Evolutionary conservation across 768 basidiomycete species (phyloP), one percentile per base, ranked within the genome.

Genomic region (Cubamyces sp.): DNA sequence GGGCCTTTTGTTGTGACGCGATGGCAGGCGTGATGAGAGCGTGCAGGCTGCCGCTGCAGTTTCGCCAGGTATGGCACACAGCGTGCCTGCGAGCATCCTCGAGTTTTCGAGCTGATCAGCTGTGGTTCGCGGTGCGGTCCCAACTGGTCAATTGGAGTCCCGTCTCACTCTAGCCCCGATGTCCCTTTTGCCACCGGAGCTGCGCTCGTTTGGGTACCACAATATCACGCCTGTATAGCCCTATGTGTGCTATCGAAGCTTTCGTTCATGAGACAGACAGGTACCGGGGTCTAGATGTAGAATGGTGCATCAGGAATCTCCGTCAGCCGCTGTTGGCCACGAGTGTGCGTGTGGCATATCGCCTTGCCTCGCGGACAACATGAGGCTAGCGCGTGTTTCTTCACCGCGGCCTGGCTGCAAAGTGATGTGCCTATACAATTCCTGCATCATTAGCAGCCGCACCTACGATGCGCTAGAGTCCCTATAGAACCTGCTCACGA

Each of bases 301-400:
- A 43, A 43, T 30, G n/a, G 19, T 21, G 8, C 46, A 48, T 48
- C 56, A 40, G 3, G 56, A 39, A 46, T 9, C 45, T 48, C 57
- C 45, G 56, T 45, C 43, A 55, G 58, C 50, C 50, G 49, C 57
- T 41, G 41, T 37, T 54, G 47, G 37, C 37, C 45, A 50, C 53
- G 40, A 40, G 26, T 26, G 45, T 34, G 51, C 41, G 28, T 45
- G 49, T 51, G 26, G 30, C 49, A 46, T 21, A 39, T 34, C 37
- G 26, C 28, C 28, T 18, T 53, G 63, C 63, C 63, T 64, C 57
- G 63, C 39, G 63, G 54, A 23, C 15, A 48, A 34, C 63, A 64
- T 60, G 63, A 64, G 63, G 63, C 59, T 45, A 46, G 34, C 46
- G 26, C 52, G 45, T 54, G 57, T 19, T 18, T 23, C 48, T 5